Evolutionary conservation across 495 filamentous ascomycete species (phyloP).

Genomic region (Penicillium silybi): DNA sequence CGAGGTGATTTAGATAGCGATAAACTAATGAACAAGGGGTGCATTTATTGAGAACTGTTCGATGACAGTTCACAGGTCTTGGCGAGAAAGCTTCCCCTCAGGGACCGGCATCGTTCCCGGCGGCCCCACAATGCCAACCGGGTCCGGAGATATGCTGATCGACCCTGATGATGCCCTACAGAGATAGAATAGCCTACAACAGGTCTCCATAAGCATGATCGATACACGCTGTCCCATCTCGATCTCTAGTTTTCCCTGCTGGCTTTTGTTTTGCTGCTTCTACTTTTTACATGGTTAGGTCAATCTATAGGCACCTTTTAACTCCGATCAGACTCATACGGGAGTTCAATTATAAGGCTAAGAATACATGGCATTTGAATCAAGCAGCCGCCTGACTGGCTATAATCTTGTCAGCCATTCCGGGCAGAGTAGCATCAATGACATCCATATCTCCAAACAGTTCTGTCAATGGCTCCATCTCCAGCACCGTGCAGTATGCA

Average conservation of each 20-base stretch:
- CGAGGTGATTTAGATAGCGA: not conserved
- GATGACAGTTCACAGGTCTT: not conserved
- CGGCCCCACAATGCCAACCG: not conserved
- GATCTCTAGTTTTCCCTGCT: too few relatives aligned
- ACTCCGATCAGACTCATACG: too few relatives aligned
- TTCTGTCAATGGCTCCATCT: slow-evolving; percentile 32
- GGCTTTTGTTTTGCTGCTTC: too few relatives aligned
- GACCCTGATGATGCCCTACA: too few relatives aligned
- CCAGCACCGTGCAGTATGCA: slow-evolving; percentile 31
- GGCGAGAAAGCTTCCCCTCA: slow-evolving; percentile 1
- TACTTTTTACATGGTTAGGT: too few relatives aligned
- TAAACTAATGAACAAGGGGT: not conserved
- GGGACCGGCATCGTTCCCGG: not conserved
- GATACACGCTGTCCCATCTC: too few relatives aligned
- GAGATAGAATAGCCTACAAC: too few relatives aligned
- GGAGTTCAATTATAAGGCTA: not conserved
- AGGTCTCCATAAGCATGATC: too few relatives aligned
- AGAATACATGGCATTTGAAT: too few relatives aligned
- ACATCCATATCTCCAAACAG: slow-evolving; percentile 39
- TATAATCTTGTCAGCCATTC: slow-evolving; percentile 40
- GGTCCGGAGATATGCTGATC: too few relatives aligned
- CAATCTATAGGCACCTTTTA: too few relatives aligned
- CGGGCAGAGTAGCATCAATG: slow-evolving; percentile 34
- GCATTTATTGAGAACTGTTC: slow-evolving; percentile 2
- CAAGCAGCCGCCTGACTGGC: slow-evolving; percentile 14